A percentile compares a stretch with the other conserved stretches of the same genome.
Evolutionary conservation across 2,329 filamentous ascomycete species (phyloP).

Genomic region (Pestalotiopsis sp.): DNA sequence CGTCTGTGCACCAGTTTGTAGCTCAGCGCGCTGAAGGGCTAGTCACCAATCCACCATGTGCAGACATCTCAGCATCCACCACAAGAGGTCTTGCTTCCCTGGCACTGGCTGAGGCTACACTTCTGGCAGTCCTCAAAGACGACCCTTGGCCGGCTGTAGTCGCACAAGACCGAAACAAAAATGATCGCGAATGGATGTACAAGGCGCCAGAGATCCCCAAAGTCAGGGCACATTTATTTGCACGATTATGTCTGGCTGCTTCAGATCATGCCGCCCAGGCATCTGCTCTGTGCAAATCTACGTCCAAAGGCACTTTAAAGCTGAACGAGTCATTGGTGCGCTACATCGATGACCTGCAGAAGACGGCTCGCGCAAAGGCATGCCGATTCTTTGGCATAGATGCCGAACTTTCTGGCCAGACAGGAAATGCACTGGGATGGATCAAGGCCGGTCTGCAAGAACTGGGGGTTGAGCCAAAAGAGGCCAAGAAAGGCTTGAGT

Average conservation of each 20-base stretch:
- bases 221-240: constrained; percentile 86
- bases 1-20: constrained; percentile 77
- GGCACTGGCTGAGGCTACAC: constrained; percentile 83
- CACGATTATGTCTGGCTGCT: constrained; percentile 83
- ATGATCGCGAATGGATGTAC: constrained; percentile 96
- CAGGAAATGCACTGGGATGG: constrained; percentile 87
- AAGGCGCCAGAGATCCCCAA: constrained; percentile 85
- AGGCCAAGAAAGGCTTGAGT: constrained; percentile 52
- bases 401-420: constrained; percentile 79
- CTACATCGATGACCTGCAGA: constrained; percentile 76
- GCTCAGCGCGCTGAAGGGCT: constrained; percentile 56
- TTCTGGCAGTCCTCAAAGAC: constrained; percentile 89
- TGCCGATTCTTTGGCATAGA: constrained; percentile 92
- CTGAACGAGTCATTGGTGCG: constrained; percentile 68
- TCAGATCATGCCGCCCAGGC: constrained; percentile 85
- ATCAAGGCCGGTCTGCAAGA: constrained; percentile 76
- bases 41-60: constrained; percentile 44
- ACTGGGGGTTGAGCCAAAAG: constrained; percentile 64
- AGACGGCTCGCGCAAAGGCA: constrained; percentile 79
- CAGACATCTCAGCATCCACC: constrained; percentile 56
- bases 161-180: constrained; percentile 78
- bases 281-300: constrained; percentile 49
- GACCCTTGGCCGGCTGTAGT: constrained; percentile 88
- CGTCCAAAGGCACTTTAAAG: constrained; percentile 44
- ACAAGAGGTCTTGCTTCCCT: constrained; percentile 64